phyloP scores from a whole-genome alignment of 202 grass and related monocot genomes.

The Saccharum hybrid region DNA sequence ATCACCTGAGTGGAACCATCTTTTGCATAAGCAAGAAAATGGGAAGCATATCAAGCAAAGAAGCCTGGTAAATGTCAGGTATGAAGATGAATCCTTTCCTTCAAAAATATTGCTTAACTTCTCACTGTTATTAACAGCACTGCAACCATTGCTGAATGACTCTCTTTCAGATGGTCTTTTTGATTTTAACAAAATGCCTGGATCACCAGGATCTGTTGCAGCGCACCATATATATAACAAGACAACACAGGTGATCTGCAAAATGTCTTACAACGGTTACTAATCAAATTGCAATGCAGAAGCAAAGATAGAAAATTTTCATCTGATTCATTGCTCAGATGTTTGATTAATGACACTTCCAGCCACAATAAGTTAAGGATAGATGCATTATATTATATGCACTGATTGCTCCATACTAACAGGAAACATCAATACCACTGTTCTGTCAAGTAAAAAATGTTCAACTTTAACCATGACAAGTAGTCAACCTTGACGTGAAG shows the following conservation, averaged over 20 bases:
- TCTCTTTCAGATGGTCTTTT: constrained; percentile 49
- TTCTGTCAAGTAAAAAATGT: constrained; percentile 3
- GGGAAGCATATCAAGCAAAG: constrained; percentile 60
- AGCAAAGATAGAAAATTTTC: background rate
- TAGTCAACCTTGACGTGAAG: too few relatives aligned
- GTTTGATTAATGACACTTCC: constrained; percentile 1
- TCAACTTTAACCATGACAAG: too few relatives aligned
- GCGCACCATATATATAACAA: constrained; percentile 86
- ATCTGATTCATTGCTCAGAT: background rate
- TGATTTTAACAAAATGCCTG: constrained; percentile 69
- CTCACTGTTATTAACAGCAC: constrained; percentile 46
- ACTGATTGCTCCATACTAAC: background rate
- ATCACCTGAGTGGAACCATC: constrained; percentile 48
- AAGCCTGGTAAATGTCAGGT: constrained; percentile 37
- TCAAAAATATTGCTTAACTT: constrained; percentile 51
- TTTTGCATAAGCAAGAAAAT: constrained; percentile 55
- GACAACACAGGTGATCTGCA: constrained; percentile 78
- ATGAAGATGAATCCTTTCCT: constrained; percentile 54
- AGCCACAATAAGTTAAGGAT: background rate
- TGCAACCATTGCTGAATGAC: constrained; percentile 36
- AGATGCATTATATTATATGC: background rate
- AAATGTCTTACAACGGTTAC: background rate
- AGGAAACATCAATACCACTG: background rate
- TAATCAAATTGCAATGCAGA: background rate
- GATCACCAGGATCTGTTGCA: constrained; percentile 82